A percentile compares a stretch with the other conserved stretches of the same genome.
These are phyloP conservation scores for Petunia secreta DNA, from an alignment of 257 asterid genomes.

Conservation along the genomic window DNA sequence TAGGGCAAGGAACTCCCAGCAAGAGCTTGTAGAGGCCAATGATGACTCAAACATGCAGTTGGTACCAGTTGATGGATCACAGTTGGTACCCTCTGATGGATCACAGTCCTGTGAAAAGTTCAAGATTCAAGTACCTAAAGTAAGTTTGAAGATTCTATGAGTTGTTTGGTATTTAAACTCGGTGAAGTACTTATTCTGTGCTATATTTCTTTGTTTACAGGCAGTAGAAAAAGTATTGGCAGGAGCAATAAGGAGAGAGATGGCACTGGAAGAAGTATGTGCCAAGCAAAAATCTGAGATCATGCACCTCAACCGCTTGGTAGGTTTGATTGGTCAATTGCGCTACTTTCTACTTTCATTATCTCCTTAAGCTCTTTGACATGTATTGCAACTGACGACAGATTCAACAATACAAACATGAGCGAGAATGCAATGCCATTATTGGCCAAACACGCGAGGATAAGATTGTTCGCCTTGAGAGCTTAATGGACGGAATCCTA, in stretches of 20 bases:
- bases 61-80: conserved; percentile 66
- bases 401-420: conserved; percentile 97
- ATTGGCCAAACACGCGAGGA: conserved; percentile 93
- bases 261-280: conserved; percentile 93
- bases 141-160: conserved; percentile 40
- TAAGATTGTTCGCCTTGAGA: conserved; percentile 91
- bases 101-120: conserved; percentile 51
- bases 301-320: conserved; percentile 91
- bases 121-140: conserved; percentile 81
- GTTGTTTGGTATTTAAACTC: neutral
- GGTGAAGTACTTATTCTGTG: neutral
- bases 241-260: conserved; percentile 98
- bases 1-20: conserved; percentile 48
- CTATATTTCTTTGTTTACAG: conserved; percentile 48
- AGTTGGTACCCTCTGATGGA: conserved; percentile 71
- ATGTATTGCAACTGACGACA: conserved; percentile 38
- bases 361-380: conserved; percentile 25
- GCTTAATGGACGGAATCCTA: conserved; percentile 92
- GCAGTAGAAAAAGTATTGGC: conserved; percentile 97
- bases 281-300: conserved; percentile 78
- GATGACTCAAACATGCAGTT: conserved; percentile 77
- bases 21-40: conserved; percentile 42
- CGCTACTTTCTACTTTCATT: neutral
- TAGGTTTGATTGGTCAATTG: conserved; percentile 36
- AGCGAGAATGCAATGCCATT: conserved; percentile 92